phyloP scores from a whole-genome alignment of 148 eudicot species.

The Vaccinium myrtillus region DNA sequence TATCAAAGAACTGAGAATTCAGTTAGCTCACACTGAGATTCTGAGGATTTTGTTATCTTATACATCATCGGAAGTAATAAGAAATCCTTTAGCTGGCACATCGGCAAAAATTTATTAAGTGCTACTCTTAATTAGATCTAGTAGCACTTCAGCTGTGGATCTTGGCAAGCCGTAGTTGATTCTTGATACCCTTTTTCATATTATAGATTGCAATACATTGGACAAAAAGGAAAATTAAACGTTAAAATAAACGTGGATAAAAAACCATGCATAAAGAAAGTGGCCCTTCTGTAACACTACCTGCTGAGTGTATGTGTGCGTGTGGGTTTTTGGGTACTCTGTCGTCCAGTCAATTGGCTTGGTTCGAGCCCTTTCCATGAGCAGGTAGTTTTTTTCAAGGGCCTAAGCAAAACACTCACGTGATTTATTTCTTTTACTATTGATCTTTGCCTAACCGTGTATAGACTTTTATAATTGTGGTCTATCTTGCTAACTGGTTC shows the following conservation, averaged over 20 bases:
- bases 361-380: neutral
- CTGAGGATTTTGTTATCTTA: neutral
- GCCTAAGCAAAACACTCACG: neutral
- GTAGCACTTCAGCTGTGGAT: neutral
- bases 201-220: neutral
- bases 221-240: neutral
- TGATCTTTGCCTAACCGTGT: neutral
- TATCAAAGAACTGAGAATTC: neutral
- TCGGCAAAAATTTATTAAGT: neutral
- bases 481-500: neutral
- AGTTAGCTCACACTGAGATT: neutral
- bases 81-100: neutral
- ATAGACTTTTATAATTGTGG: neutral
- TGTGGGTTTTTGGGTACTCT: neutral
- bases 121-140: neutral
- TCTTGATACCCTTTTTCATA: neutral
- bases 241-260: neutral
- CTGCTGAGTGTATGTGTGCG: neutral
- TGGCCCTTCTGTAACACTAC: neutral
- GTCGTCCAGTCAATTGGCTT: neutral
- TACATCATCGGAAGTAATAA: neutral
- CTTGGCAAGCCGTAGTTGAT: neutral
- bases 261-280: neutral
- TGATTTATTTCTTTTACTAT: neutral
- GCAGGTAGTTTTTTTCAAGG: neutral